Conservation (phyloP, 2,329 filamentous ascomycete species). For the Daldinia eschscholtzii region DNA sequence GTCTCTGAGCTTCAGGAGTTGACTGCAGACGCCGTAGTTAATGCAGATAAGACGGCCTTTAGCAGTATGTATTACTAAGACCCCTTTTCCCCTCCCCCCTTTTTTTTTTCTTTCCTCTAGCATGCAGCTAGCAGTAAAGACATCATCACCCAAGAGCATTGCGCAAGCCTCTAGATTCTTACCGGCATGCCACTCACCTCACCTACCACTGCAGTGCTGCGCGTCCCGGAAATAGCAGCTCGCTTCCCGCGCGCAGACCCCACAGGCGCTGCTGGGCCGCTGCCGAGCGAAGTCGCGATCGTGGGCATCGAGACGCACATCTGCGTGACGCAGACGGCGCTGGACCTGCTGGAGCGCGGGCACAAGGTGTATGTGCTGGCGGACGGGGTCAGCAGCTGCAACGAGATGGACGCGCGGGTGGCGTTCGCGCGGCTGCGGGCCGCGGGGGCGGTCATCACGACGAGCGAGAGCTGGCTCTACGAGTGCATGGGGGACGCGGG, state of each 20-base stretch:
- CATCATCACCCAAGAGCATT: background rate
- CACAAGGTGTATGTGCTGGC: conserved; percentile 89
- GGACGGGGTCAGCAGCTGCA: conserved; percentile 90
- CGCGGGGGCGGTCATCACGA: conserved; percentile 84
- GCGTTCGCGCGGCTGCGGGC: conserved; percentile 81
- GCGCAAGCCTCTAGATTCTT: background rate
- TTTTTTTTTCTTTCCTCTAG: background rate
- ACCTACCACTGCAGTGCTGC: conserved; percentile 64
- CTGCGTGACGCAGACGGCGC: conserved; percentile 91
- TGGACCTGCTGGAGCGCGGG: conserved; percentile 81
- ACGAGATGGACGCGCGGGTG: conserved; percentile 82
- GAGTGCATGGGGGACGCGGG: conserved; percentile 88
- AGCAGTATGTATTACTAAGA: conserved; percentile 62
- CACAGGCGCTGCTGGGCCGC: conserved; percentile 40
- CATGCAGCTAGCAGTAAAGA: background rate
- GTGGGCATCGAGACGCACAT: conserved; percentile 95
- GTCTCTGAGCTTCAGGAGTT: conserved; percentile 75
- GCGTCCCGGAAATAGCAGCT: conserved; percentile 72
- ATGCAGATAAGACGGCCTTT: conserved; percentile 90
- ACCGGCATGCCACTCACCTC: background rate
- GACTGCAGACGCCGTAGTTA: conserved; percentile 64
- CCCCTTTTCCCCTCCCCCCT: background rate
- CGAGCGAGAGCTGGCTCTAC: conserved; percentile 90
- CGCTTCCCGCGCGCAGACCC: conserved; percentile 49
- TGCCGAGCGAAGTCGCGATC: conserved; percentile 70